These are phyloP conservation scores for Physcomitrium patens DNA, from an alignment of 225 moss, liverwort and hornwort species.

Conservation along the genomic window DNA sequence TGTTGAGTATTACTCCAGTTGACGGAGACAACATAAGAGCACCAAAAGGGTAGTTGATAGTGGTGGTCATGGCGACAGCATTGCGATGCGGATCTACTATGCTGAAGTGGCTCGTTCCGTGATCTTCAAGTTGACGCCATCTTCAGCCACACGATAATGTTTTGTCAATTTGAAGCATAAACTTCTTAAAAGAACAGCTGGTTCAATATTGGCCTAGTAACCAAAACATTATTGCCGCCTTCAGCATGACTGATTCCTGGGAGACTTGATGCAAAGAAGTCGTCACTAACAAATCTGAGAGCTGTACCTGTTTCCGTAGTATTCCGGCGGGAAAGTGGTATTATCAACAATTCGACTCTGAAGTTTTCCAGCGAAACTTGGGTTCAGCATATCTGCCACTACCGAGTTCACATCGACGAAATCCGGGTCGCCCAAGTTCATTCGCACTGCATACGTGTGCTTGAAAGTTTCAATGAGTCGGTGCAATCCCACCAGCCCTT, in stretches of 20 bases:
- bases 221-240: not conserved
- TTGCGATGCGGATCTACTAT: constrained; percentile 71
- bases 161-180: constrained; percentile 2
- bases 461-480: constrained; percentile 87
- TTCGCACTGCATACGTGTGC: constrained; percentile 79
- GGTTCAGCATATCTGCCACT: constrained; percentile 77
- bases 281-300: not conserved
- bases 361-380: constrained; percentile 56
- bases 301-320: constrained; percentile 85
- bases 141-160: constrained; percentile 32
- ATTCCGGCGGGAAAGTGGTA: constrained; percentile 58
- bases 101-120: constrained; percentile 81
- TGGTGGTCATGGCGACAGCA: constrained; percentile 77
- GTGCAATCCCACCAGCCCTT: constrained; percentile 64
- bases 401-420: constrained; percentile 61
- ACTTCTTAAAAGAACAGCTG: not conserved
- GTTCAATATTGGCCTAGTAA: not conserved
- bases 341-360: constrained; percentile 66
- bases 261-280: not conserved
- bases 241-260: not conserved
- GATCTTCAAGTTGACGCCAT: constrained; percentile 63
- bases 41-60: constrained; percentile 68
- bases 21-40: constrained; percentile 62
- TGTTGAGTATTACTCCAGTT: constrained; percentile 77
- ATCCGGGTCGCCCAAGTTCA: constrained; percentile 68